These are phyloP conservation scores for Ganoderma boninense DNA, from an alignment of 1,284 basidiomycete genomes.

Conservation along the genomic window DNA sequence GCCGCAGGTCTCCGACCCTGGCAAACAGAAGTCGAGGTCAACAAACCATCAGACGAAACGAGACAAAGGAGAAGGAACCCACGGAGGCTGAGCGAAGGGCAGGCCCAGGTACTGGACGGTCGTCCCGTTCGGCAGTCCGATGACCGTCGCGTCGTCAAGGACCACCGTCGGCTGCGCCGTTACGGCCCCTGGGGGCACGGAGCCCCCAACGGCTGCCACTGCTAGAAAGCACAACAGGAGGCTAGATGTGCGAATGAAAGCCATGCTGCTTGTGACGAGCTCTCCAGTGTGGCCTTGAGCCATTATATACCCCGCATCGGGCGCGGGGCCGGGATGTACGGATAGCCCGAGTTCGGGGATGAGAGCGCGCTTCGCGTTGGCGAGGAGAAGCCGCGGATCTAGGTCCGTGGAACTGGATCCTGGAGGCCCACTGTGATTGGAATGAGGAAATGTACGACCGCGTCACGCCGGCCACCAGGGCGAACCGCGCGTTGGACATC, in stretches of 20 bases:
- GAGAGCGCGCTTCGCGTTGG: neutral
- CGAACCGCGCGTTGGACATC: neutral
- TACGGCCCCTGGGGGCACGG: neutral
- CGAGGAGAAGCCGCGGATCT: neutral
- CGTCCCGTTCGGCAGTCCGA: slow-evolving; percentile 17
- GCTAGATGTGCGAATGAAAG: neutral
- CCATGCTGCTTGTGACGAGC: neutral
- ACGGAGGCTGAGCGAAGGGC: slow-evolving; percentile 34
- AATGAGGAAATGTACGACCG: neutral
- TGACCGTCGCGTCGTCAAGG: slow-evolving; percentile 23
- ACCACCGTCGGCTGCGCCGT: slow-evolving; percentile 10
- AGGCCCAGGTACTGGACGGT: slow-evolving; percentile 29
- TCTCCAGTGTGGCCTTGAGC: neutral
- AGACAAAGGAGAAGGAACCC: neutral
- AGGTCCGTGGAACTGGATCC: neutral
- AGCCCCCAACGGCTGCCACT: neutral
- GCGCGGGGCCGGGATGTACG: neutral
- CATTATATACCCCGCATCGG: neutral
- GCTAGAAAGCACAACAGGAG: neutral
- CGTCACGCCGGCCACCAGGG: neutral
- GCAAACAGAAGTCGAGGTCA: neutral
- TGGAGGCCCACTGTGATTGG: neutral
- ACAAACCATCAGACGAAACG: neutral
- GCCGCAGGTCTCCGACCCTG: slow-evolving; percentile 50
- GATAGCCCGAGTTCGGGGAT: neutral